Base-by-base conservation (phyloP, 352 stramenopile species). In the Phytophthora sp. region DNA sequence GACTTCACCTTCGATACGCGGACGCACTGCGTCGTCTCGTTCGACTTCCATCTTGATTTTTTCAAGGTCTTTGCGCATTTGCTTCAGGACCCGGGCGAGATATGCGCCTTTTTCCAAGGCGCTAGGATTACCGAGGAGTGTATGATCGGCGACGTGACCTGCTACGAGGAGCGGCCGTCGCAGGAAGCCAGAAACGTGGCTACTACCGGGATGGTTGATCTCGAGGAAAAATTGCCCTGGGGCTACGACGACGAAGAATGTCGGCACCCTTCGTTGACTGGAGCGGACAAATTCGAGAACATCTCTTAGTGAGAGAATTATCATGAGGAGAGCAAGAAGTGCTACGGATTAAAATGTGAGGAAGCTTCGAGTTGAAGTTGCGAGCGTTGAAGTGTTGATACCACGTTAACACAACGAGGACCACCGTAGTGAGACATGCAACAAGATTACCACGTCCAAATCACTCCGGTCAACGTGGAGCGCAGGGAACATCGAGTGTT, bases 121-220 rank as follows among this genome's bases (percentile, higher is more conserved):
- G 77, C 79, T 26, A 63, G 68, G 54, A 80, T 89, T 27, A 77
- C 75, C 6, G 73, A 89, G 29, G 80, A 89, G 23, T 80, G 47
- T 20, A 57, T 82, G 41, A 89, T 89, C 18, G 80, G 80, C 1
- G 80, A 86, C 20, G 29, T 75, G 21, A 58, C 76, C 2, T 59
- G 52, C 31, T 79, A 83, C 52, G 31, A 64, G 24, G 59, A 51
- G 15, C 16, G 23, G 6, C 5, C n/a, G 21, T 15, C 15, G 3
- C 39, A 63, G 2, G 3, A 29, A 4, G 26, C 38, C 2, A 21
- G 6, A 8, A 7, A 35, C 13, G 13, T 5, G 2, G 18, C 3
- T 27, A 6, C 39, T 21, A 3, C 39, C 20, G n/a, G n/a, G n/a
- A n/a, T n/a, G n/a, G 8, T 23, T 30, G 35, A 44, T 27, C 23